These are phyloP conservation scores for Aspergillus chevalieri DNA, from an alignment of 2,329 filamentous ascomycete genomes.

Conservation along the genomic window DNA sequence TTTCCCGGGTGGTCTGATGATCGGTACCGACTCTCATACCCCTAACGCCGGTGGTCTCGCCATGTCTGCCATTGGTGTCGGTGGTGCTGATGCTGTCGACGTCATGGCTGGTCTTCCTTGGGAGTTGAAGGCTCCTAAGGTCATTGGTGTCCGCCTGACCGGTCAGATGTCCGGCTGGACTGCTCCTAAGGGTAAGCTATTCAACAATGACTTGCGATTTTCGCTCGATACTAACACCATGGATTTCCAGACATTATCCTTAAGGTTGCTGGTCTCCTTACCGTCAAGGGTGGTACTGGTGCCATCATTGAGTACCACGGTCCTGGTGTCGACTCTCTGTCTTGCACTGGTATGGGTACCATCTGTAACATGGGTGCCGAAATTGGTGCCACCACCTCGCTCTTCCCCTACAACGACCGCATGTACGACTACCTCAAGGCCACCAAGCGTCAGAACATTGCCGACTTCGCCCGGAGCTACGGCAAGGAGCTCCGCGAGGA, in stretches of 20 bases:
- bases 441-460: constrained; percentile 85
- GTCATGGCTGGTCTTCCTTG: constrained; percentile 96
- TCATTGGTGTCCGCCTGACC: constrained; percentile 93
- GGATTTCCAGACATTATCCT: constrained; percentile 72
- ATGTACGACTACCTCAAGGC: constrained; percentile 94
- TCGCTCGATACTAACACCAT: constrained; percentile 4
- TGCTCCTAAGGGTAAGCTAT: constrained; percentile 70
- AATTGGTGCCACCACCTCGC: constrained; percentile 71
- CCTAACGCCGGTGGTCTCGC: constrained; percentile 95
- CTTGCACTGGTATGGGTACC: constrained; percentile 81
- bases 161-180: constrained; percentile 87
- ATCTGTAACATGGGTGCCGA: constrained; percentile 65
- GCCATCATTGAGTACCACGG: constrained; percentile 59
- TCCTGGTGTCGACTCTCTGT: constrained; percentile 68
- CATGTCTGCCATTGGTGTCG: constrained; percentile 91
- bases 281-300: constrained; percentile 96
- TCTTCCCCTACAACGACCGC: constrained; percentile 97
- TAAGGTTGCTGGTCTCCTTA: constrained; percentile 93
- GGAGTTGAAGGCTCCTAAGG: constrained; percentile 96
- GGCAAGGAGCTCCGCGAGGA: constrained; percentile 81
- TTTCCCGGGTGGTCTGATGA: constrained; percentile 96
- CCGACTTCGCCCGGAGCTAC: constrained; percentile 80
- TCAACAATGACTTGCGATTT: constrained; percentile 2
- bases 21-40: constrained; percentile 96
- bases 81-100: constrained; percentile 96